Evolutionary conservation across 208 protist genomes (phyloP).

Genomic region (Strigomonas oncopelti): DNA sequence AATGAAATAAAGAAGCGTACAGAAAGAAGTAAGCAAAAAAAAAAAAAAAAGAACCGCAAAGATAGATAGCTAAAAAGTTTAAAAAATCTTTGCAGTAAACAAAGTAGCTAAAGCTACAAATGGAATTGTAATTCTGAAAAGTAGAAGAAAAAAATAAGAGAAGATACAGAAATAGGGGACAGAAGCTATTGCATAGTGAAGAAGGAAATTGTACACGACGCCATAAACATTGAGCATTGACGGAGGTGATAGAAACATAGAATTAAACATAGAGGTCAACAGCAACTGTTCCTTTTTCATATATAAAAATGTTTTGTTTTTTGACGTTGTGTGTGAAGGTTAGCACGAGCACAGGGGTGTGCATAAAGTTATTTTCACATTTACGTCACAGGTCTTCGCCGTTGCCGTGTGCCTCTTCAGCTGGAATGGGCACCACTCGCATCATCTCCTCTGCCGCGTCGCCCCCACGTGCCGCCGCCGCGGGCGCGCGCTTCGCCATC

Average conservation of each 20-base stretch:
- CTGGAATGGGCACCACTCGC: neutral
- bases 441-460: neutral
- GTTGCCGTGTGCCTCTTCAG: neutral
- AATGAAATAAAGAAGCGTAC: slow-evolving; percentile 3
- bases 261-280: neutral
- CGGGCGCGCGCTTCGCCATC: neutral
- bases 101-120: neutral
- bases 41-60: slow-evolving; percentile 17
- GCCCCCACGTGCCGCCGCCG: neutral
- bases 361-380: neutral
- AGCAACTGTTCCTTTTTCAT: no score
- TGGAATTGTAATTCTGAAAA: neutral
- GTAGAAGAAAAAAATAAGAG: neutral
- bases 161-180: neutral
- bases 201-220: no score
- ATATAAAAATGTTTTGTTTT: no score
- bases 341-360: neutral
- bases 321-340: neutral
- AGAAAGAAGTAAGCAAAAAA: slow-evolving; percentile 15
- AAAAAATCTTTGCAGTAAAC: neutral
- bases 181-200: neutral
- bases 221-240: no score
- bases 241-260: no score
- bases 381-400: neutral
- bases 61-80: slow-evolving; percentile 3